Evolutionary conservation across 345 rosid genomes (phyloP), one percentile per base, ranked within the genome.

Genomic region (Combretum micranthum): DNA sequence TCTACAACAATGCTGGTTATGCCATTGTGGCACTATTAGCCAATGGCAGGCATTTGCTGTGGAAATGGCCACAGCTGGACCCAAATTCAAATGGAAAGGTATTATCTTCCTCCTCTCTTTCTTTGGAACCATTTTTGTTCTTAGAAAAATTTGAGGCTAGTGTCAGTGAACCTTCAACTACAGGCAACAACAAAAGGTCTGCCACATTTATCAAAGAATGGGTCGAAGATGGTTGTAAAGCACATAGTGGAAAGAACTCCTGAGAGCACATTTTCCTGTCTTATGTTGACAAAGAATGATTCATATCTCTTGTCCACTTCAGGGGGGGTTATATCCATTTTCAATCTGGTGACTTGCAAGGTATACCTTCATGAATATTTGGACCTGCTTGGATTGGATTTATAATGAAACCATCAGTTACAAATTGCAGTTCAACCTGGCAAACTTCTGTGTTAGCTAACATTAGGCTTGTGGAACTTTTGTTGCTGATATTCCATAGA

Each of bases 11-110:
- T 60, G 68, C 75, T 1, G 83, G 86, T 12, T 72, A 64, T 67
- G 72, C 74, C 25, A 69, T 81, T 67, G 57, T 78, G 70, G 75
- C 76, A 63, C 64, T 81, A 64, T 63, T 71, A 65, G 65, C 77
- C 50, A 61, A 69, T 57, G 79, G 54, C 45, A 44, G 42, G n/a
- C 81, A 78, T 65, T 50, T 71, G 26, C 44, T 69, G 20, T 78
- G 83, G 78, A 78, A 67, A 67, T 74, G 81, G 81, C 65, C 44
- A 16, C 63, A 16, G 45, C 23, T 44, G 61, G 65, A 55, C 59
- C 55, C 32, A n/a, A 62, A 75, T 60, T 58, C 17, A 50, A 57
- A 63, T 26, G 63, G 68, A 51, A 62, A 62, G 83, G 80, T 74
- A 52, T 23, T 42, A 2, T 26, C 3, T 15, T 18, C 53, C 14